Percentiles rank a stretch among this genome's conserved stretches.
Evolutionary conservation across 148 eudicot genomes (phyloP).

Genomic region (Vaccinium myrtillus): DNA sequence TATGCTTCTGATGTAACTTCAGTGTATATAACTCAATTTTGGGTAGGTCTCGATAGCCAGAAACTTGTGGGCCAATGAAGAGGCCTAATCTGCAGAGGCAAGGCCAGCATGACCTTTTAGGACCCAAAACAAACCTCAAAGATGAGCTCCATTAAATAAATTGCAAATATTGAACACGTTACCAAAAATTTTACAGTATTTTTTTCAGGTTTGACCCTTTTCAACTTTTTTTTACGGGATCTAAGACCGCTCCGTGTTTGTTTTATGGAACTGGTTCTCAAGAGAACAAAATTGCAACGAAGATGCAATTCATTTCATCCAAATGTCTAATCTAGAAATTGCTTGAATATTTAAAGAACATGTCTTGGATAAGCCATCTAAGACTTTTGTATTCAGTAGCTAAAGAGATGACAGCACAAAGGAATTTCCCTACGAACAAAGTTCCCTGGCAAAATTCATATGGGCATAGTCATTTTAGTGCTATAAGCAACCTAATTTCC

Average conservation of each 20-base stretch:
- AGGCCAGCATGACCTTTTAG: not conserved
- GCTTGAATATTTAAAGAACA: not conserved
- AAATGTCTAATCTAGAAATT: not conserved
- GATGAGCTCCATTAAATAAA: not conserved
- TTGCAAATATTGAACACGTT: not conserved
- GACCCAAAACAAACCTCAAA: not conserved
- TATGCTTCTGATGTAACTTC: not conserved
- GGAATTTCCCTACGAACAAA: not conserved
- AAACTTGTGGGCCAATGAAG: not conserved
- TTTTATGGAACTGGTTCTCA: not conserved
- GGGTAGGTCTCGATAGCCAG: not conserved
- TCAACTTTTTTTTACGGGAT: not conserved
- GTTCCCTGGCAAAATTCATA: not conserved
- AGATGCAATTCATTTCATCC: not conserved
- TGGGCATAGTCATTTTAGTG: not conserved
- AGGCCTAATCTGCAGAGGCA: not conserved
- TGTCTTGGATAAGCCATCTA: not conserved
- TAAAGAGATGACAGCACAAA: not conserved
- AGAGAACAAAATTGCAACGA: constrained; percentile 3
- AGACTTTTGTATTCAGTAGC: not conserved
- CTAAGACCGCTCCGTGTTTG: not conserved
- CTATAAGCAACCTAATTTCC: not conserved
- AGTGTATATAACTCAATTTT: not conserved
- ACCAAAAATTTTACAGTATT: not conserved
- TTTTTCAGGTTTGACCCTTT: not conserved